These are phyloP conservation scores for Sordariomycetes sp. DNA, from an alignment of 2,329 filamentous ascomycete species.

Conservation along the genomic window DNA sequence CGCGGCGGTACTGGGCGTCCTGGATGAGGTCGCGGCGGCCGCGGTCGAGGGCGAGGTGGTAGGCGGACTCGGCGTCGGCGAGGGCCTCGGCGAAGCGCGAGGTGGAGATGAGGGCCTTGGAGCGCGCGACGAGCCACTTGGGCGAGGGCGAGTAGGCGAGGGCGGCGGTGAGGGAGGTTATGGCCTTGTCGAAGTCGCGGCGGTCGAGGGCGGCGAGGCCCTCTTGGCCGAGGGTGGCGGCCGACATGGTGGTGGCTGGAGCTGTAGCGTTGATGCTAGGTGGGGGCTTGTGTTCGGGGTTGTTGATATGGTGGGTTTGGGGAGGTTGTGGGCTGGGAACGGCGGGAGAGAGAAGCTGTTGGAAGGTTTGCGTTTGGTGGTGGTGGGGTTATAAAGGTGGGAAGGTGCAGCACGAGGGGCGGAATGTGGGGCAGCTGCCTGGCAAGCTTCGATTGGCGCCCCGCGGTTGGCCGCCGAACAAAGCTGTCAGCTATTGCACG, in stretches of 20 bases:
- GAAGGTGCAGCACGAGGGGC: not conserved
- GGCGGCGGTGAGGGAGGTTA: conserved; percentile 57
- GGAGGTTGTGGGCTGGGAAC: not conserved
- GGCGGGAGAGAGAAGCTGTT: not conserved
- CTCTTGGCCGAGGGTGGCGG: conserved; percentile 36
- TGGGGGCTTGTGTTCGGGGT: not conserved
- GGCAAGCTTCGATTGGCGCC: not conserved
- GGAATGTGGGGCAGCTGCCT: not conserved
- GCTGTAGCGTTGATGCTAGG: not conserved
- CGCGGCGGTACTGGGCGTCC: conserved; percentile 73
- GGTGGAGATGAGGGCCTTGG: conserved; percentile 63
- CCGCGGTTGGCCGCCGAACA: too few species aligned
- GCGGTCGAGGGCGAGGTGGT: conserved; percentile 52
- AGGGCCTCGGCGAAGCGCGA: conserved; percentile 54
- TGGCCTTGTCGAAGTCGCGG: conserved; percentile 55
- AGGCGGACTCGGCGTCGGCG: conserved; percentile 56
- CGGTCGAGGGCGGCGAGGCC: conserved; percentile 57
- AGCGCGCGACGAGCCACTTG: conserved; percentile 71
- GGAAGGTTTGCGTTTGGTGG: too few species aligned
- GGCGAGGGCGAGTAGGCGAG: conserved; percentile 58
- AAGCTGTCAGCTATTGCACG: too few species aligned
- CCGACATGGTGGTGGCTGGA: conserved; percentile 30
- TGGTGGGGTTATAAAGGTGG: too few species aligned
- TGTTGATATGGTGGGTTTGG: not conserved
- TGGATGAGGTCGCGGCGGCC: conserved; percentile 66